A percentile compares a stretch with the other conserved stretches of the same genome.
These are phyloP conservation scores for Biancaea sappan DNA, from an alignment of 306 rosid species.

Conservation along the genomic window DNA sequence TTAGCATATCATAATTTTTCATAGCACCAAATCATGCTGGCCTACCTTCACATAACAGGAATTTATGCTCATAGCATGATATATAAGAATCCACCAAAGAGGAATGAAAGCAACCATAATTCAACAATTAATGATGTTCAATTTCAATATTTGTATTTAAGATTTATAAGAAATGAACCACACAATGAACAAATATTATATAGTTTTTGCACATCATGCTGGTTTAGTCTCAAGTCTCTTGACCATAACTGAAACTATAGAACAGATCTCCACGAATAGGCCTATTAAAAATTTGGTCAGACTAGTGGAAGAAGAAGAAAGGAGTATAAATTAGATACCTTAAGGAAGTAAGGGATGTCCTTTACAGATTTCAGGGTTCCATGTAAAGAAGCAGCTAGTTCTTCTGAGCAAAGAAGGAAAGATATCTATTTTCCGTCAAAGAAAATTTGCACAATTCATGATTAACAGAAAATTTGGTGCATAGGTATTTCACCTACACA, in stretches of 20 bases:
- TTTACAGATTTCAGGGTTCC: slow-evolving; percentile 87
- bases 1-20: slow-evolving; percentile 24
- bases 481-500: slow-evolving; percentile 22
- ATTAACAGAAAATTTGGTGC: not conserved
- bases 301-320: slow-evolving; percentile 14
- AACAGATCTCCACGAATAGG: slow-evolving; percentile 29
- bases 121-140: slow-evolving; percentile 24
- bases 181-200: not conserved
- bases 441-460: slow-evolving; percentile 38
- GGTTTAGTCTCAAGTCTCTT: slow-evolving; percentile 6
- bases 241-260: slow-evolving; percentile 26
- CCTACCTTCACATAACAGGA: slow-evolving; percentile 27
- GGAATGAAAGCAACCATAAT: slow-evolving; percentile 16
- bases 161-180: not conserved
- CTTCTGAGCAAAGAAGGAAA: slow-evolving; percentile 82
- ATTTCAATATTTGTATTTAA: slow-evolving; percentile 8
- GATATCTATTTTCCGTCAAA: slow-evolving; percentile 73
- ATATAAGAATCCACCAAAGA: slow-evolving; percentile 2
- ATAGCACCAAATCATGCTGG: slow-evolving; percentile 21
- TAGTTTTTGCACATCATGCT: slow-evolving; percentile 20
- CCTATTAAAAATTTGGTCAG: slow-evolving; percentile 12
- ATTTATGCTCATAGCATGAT: not conserved
- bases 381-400: slow-evolving; percentile 69
- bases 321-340: slow-evolving; percentile 51
- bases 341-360: slow-evolving; percentile 84